phyloP scores from a whole-genome alignment of 257 asterid species.

The Solanum chiquidenum region DNA sequence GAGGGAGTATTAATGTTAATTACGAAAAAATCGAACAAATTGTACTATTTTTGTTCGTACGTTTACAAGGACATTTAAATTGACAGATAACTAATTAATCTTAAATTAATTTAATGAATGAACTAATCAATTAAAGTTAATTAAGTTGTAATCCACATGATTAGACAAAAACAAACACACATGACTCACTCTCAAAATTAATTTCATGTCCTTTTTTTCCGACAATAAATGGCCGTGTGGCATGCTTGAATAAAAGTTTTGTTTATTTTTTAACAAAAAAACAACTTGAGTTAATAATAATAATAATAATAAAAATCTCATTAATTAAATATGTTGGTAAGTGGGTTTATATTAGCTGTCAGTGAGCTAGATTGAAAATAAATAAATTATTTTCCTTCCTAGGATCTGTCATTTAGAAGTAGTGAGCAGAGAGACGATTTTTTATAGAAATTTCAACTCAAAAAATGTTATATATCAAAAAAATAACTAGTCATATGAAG shows the following conservation, averaged over 20 bases:
- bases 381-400: neutral
- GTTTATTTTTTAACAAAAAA: neutral
- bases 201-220: neutral
- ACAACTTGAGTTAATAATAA: neutral
- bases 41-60: neutral
- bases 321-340: neutral
- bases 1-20: neutral
- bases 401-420: neutral
- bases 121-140: neutral
- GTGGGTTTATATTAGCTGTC: neutral
- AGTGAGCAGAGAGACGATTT: neutral
- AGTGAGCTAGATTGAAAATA: neutral
- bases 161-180: neutral
- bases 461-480: neutral
- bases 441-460: neutral
- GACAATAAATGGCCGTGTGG: neutral
- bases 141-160: neutral
- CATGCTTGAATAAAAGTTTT: neutral
- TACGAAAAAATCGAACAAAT: neutral
- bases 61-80: neutral
- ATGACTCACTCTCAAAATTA: neutral
- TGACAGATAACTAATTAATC: neutral
- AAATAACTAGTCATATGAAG: neutral
- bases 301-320: neutral
- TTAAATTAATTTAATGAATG: neutral